Evolutionary conservation across 2,329 filamentous ascomycete species (phyloP).

Genomic region (Cytospora piceae): DNA sequence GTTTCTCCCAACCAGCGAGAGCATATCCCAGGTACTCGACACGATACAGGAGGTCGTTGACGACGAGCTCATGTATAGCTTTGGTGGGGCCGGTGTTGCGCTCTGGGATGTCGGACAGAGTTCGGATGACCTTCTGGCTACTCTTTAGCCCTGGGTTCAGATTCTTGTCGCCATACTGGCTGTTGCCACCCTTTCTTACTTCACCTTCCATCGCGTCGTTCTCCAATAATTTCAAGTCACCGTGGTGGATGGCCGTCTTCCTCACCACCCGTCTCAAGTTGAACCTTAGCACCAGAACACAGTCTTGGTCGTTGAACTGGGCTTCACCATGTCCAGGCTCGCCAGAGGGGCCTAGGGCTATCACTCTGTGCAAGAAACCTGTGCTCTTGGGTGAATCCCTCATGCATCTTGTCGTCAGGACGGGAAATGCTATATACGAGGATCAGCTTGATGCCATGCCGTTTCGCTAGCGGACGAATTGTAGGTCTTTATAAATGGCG

Average conservation of each 20-base stretch:
- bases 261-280: not conserved
- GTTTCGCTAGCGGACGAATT: not conserved
- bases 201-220: not conserved
- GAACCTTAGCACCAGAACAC: not conserved
- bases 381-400: not conserved
- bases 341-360: not conserved
- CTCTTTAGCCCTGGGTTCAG: slow-evolving; percentile 12
- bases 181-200: not conserved
- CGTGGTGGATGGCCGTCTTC: not conserved
- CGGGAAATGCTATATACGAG: not conserved
- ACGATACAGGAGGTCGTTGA: slow-evolving; percentile 26
- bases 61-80: slow-evolving; percentile 16
- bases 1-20: slow-evolving; percentile 27
- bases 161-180: not conserved
- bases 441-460: not conserved
- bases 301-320: not conserved
- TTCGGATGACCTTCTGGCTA: slow-evolving; percentile 25
- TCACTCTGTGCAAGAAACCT: not conserved
- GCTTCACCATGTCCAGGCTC: not conserved
- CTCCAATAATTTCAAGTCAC: not conserved
- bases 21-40: slow-evolving; percentile 23
- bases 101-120: slow-evolving; percentile 32
- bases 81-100: slow-evolving; percentile 28
- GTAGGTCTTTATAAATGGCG: not conserved
- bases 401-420: not conserved